Evolutionary conservation across 257 asterid species (phyloP), one percentile per base, ranked within the genome.

Genomic region (Mitragyna speciosa): DNA sequence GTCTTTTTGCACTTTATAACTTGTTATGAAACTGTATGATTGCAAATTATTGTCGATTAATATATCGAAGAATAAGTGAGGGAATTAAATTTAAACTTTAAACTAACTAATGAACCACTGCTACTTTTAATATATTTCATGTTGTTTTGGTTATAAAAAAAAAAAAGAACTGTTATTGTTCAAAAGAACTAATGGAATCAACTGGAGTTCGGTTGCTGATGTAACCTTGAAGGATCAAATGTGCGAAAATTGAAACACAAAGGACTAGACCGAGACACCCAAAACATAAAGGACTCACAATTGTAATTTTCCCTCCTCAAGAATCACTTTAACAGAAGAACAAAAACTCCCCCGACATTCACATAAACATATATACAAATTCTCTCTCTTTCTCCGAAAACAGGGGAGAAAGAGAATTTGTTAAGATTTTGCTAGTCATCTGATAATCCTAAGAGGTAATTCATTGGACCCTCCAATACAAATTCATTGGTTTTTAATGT

Each of bases 321-420:
- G 30, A 71, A 12, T 61, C 75, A n/a, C 76, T 26, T 24, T 15
- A 71, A 47, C 76, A 59, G 61, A 47, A 52, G 52, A 71, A 70
- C 10, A 65, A 30, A 65, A 65, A 33, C 36, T 31, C 72, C 22
- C 45, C 58, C n/a, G 24, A 6, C 56, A 11, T 45, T 70, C 64
- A 6, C 64, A 56, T 26, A 20, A 2, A 20, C 0, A 56, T 6
- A 20, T 11, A 56, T 11, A 20, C 64, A 7, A 36, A 36, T 36
- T 45, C 49, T 5, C 12, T 47, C 61, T 71, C 76, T 71, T 58
- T 71, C 75, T 49, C 33, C 76, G 6, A 20, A 12, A 31, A 51
- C 41, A 54, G 76, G 2, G 47, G 26, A 24, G 33, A 71, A 28
- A 71, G 12, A 49, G 76, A 70, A 47, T 19, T 70, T 70, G 58